Percentiles rank a stretch among this genome's conserved stretches.
These are phyloP conservation scores for Rhodosporidiobolus odoratus DNA, from an alignment of 768 basidiomycete genomes.

Conservation along the genomic window DNA sequence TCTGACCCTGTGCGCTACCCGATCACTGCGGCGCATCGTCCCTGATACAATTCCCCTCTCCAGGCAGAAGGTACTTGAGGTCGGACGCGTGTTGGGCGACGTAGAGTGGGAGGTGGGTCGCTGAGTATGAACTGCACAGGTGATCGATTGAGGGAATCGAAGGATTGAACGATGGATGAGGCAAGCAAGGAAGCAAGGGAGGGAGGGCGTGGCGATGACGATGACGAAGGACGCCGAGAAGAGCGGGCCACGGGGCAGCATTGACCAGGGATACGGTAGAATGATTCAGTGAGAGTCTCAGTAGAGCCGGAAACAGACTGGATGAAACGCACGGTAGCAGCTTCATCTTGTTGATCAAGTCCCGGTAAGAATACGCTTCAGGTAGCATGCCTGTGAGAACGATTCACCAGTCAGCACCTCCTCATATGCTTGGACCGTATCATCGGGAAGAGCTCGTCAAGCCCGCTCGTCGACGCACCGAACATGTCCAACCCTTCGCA, in stretches of 20 bases:
- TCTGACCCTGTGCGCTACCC: too few species aligned
- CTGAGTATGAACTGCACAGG: conserved; percentile 15
- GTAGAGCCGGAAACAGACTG: not conserved
- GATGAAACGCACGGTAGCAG: conserved; percentile 26
- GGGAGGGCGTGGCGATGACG: not conserved
- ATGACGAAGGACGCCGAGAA: not conserved
- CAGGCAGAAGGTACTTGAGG: conserved; percentile 28
- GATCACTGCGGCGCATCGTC: conserved; percentile 15
- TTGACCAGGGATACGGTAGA: too few species aligned
- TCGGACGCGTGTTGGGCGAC: conserved; percentile 17
- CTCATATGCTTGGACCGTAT: too few species aligned
- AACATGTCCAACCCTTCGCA: conserved; percentile 62
- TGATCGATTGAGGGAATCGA: too few species aligned
- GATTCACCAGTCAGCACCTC: not conserved
- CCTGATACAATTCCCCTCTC: conserved; percentile 15
- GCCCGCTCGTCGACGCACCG: conserved; percentile 33
- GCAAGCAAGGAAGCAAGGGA: not conserved
- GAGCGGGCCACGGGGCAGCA: too few species aligned
- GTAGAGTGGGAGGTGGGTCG: conserved; percentile 16
- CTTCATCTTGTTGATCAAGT: conserved; percentile 46
- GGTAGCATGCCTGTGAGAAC: conserved; percentile 53
- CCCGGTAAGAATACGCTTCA: conserved; percentile 50
- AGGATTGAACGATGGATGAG: not conserved
- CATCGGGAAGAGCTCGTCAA: not conserved
- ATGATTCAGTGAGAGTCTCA: not conserved